Evolutionary conservation across 202 grass and related monocot genomes (phyloP).

Genomic region (Schoenoplectus triqueter): DNA sequence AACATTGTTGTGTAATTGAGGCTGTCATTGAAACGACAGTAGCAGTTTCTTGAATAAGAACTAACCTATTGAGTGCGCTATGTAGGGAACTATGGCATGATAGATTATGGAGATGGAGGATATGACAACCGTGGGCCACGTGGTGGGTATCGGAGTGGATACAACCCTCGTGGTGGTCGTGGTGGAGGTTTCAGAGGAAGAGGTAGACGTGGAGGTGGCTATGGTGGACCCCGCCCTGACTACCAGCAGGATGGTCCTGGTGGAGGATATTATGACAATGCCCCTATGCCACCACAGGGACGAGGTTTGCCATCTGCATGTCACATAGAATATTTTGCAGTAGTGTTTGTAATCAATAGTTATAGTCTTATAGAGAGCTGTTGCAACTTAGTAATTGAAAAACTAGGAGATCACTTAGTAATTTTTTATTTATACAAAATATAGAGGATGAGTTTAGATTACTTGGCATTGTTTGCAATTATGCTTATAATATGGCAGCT

Average conservation of each 20-base stretch:
- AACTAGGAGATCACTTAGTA: neutral
- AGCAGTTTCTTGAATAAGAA: neutral
- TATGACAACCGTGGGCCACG: constrained; percentile 63
- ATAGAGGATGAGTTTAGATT: neutral
- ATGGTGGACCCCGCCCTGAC: constrained; percentile 53
- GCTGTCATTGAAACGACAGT: neutral
- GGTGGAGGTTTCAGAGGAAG: constrained; percentile 70
- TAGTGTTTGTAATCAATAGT: neutral
- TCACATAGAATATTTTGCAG: neutral
- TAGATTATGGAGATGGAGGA: constrained; percentile 63
- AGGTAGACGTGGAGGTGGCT: constrained; percentile 64
- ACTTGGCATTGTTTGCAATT: neutral
- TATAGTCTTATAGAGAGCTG: neutral
- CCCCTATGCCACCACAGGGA: constrained; percentile 47
- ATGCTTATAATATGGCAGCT: neutral
- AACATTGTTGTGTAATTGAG: constrained; percentile 3
- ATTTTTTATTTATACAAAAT: neutral
- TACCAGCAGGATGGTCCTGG: constrained; percentile 68
- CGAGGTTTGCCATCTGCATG: constrained; percentile 53
- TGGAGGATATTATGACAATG: constrained; percentile 62
- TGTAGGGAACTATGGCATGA: constrained; percentile 49
- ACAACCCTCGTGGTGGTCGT: constrained; percentile 68
- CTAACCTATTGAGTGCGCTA: neutral
- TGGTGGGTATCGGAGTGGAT: constrained; percentile 61
- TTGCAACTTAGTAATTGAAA: neutral